Base-by-base conservation (phyloP, 2,329 filamentous ascomycete species). In the Alternaria triticina region DNA sequence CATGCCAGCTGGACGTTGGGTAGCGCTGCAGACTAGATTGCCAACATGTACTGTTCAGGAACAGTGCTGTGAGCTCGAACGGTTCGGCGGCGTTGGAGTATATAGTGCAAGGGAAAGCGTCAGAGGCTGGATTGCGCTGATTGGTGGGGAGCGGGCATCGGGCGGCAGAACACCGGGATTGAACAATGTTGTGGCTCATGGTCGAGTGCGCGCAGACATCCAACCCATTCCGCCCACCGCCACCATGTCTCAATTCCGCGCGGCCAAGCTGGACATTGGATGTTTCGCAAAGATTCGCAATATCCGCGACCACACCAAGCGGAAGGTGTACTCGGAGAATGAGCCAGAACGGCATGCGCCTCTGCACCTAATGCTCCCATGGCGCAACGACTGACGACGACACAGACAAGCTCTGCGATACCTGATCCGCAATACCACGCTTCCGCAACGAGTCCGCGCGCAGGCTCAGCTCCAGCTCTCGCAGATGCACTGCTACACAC, bases 401-500 rank as follows among this genome's bases (percentile, higher is more conserved):
- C 36, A 57, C 67, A 97, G 95, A 82, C 94, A 98, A 91, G 95
- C 84, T 5, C 83, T 85, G 54, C 81, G 83, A 74, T 97, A 97
- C 83, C 91, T 97, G 68, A 93, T 97, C 79, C 93, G 92, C 80
- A 99, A 99, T 82, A 96, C 93, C 30, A 91, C 90, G 1, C 90
- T 99, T 4, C 89, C 94, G 2, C 86, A 89, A 59, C 89, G 94
- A 75, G 89, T 91, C 55, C 92, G 96, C 75, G 93, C 93, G 66
- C 92, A 97, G 80, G 96, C 96, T 45, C 95, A 98, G 84, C 88
- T 99, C 60, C 91, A 98, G 83, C 86, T 99, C 70, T 89, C 91
- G 4, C 91, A 97, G 83, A 97, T 98, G 95, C 94, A 97, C 84
- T 90, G 89, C 85, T 98, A 98, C 83, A 98, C 96, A 36, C 88